Conservation (phyloP, 2,329 filamentous ascomycete genomes). For the Colletotrichum shisoi region DNA sequence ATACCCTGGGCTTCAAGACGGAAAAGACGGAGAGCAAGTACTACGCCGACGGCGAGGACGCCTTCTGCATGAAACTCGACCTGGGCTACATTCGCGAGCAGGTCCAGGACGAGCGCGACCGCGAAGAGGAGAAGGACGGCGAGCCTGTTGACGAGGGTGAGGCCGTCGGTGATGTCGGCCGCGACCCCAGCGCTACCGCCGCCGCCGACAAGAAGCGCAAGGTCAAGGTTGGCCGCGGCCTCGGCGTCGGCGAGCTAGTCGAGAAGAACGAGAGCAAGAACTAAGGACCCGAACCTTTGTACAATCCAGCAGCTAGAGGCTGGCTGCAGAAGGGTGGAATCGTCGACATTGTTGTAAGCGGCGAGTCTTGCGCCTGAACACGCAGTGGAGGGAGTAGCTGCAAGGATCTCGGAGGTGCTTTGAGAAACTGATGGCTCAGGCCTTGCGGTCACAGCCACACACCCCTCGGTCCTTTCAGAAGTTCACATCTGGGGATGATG, state of each 20-base stretch:
- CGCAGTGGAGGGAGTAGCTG: not conserved
- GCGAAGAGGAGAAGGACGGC: constrained; percentile 56
- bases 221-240: constrained; percentile 80
- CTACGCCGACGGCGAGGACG: constrained; percentile 98
- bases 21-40: constrained; percentile 89
- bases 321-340: not conserved
- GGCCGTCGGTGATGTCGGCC: constrained; percentile 71
- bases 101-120: constrained; percentile 54
- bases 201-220: constrained; percentile 71
- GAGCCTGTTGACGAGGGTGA: constrained; percentile 69
- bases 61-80: constrained; percentile 91
- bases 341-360: too few relatives aligned
- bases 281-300: constrained; percentile 37
- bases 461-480: too few relatives aligned
- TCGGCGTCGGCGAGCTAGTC: constrained; percentile 81
- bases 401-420: too few relatives aligned
- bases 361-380: not conserved
- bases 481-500: too few relatives aligned
- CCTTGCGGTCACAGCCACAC: not conserved
- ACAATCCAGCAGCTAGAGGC: not conserved
- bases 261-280: constrained; percentile 72
- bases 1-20: constrained; percentile 87
- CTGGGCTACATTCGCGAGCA: constrained; percentile 67
- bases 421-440: not conserved
- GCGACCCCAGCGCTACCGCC: constrained; percentile 54